Base-by-base conservation (phyloP, 2,329 filamentous ascomycete genomes). In the Penicillium italicum region DNA sequence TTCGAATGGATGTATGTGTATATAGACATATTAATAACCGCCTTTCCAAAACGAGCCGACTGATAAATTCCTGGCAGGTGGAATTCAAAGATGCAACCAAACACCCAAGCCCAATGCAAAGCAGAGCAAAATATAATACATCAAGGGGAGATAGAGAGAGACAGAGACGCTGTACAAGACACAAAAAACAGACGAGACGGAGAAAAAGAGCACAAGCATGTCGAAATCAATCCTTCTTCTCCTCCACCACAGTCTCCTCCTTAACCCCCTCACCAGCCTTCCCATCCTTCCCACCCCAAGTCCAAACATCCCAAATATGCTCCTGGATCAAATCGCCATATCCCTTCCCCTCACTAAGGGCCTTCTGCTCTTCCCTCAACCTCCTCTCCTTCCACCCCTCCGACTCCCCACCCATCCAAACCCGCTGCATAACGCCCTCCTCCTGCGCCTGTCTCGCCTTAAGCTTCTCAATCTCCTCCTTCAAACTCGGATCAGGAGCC, bases 261-360 rank as follows among this genome's bases (percentile, higher is more conserved):
- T 62, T 57, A 22, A 53, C 63, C 45, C 59, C 61, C 46, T 60
- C 60, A 40, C 31, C 42, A 63, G 59, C 56, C 44, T 57, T 56
- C 36, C 34, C 53, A 43, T 59, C 56, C 50, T 66, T 67, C 57
- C 69, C 69, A 34, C 71, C 69, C 69, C 69, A 72, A 57, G 71
- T 76, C 74, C 75, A 77, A 30, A 77, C 76, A 56, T 78, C 76
- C 73, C 72, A 76, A 42, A 78, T 71, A 70, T 78, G 72, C 56
- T 77, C 74, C 59, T 70, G 69, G 48, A 78, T 78, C 69, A 78
- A 67, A 69, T 74, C 72, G 0, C 73, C 69, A 67, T 78, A 78
- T 2, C 75, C 74, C 58, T 75, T 77, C 38, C 76, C 73, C 53
- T 74, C 69, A 48, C 68, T 66, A 55, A 78, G 58, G 33, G 75